A percentile compares a stretch with the other conserved stretches of the same genome.
Evolutionary conservation across 495 filamentous ascomycete genomes (phyloP).

Genomic region (Penicillium diatomitis): DNA sequence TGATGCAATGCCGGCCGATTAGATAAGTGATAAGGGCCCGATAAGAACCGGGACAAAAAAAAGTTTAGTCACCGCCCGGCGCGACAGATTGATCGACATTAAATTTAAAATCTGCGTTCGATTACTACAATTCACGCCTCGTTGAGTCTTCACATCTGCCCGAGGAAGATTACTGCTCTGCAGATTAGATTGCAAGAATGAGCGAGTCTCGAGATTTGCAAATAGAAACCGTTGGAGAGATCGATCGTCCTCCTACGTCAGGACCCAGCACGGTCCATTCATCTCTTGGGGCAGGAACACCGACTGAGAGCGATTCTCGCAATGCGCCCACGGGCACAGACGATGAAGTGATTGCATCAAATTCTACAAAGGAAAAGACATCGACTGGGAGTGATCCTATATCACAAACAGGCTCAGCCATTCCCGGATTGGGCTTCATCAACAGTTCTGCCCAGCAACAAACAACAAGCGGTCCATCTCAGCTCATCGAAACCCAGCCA

Average conservation of each 20-base stretch:
- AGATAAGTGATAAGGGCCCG: too few relatives aligned
- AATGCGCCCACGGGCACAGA: conserved; percentile 26
- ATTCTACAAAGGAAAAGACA: background rate
- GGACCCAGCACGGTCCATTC: conserved; percentile 21
- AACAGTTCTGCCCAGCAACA: conserved; percentile 17
- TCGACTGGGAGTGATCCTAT: conserved; percentile 5
- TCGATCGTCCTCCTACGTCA: conserved; percentile 17
- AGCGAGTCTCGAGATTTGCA: conserved; percentile 26
- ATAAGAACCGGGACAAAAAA: too few relatives aligned
- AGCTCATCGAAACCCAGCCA: background rate
- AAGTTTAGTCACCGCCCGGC: too few relatives aligned
- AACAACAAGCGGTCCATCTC: conserved; percentile 9
- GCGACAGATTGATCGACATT: too few relatives aligned
- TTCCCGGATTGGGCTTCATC: conserved; percentile 34
- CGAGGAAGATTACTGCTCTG: too few relatives aligned
- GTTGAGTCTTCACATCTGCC: too few relatives aligned
- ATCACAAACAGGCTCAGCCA: conserved; percentile 14
- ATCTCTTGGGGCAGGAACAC: conserved; percentile 26
- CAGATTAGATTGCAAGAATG: conserved; percentile 23
- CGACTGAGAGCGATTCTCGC: conserved; percentile 37
- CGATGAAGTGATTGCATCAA: conserved; percentile 10
- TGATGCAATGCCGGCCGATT: too few relatives aligned
- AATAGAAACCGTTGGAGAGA: conserved; percentile 4
- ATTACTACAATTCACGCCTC: too few relatives aligned
- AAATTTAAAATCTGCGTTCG: too few relatives aligned